Evolutionary conservation across 2,329 filamentous ascomycete genomes (phyloP), one percentile per base, ranked within the genome.

Genomic region (Diaporthe velutina): DNA sequence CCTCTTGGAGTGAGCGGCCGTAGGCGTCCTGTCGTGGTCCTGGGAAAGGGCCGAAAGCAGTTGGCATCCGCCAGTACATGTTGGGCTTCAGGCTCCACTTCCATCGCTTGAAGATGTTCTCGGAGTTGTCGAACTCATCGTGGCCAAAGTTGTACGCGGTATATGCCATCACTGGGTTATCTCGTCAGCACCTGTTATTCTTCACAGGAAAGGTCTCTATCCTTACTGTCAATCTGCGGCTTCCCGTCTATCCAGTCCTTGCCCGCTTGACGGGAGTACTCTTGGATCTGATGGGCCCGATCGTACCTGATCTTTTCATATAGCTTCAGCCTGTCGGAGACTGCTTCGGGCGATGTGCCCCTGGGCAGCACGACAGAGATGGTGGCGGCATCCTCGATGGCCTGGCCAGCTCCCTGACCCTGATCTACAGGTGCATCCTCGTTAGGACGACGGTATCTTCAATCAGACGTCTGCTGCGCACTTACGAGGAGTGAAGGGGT

Each of bases 341-440:
- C 83, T 0, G 91, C 88, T 0, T 83, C 80, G 0, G 79, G 76
- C 0, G 79, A 73, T 0, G 88, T 88, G 0, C 86, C 87, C 0
- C 77, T 76, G 0, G 88, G 86, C 0, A 94, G 83, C 9, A 94
- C 84, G 1, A 88, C 87, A 0, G 86, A 87, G 0, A 94, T 79
- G 0, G 91, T 87, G 0, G 88, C 89, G 0, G 88, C 92, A 76
- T 94, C 93, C 79, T 94, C 92, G 57, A 94, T 93, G 0, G 93
- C 92, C 73, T 90, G 85, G 0, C 83, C 91, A 12, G 88, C 92
- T 2, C 91, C 92, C 79, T 92, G 90, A 0, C 88, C 91, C 81
- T 91, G 90, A 57, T 82, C 81, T 82, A 42, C 15, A 13, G 5
- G 30, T 28, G 19, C 9, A 19, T 28, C 33, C 40, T 2, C 33